A percentile compares a stretch with the other conserved stretches of the same genome.
phyloP scores from a whole-genome alignment of 208 protist genomes.

The Leishmania aethiopica region DNA sequence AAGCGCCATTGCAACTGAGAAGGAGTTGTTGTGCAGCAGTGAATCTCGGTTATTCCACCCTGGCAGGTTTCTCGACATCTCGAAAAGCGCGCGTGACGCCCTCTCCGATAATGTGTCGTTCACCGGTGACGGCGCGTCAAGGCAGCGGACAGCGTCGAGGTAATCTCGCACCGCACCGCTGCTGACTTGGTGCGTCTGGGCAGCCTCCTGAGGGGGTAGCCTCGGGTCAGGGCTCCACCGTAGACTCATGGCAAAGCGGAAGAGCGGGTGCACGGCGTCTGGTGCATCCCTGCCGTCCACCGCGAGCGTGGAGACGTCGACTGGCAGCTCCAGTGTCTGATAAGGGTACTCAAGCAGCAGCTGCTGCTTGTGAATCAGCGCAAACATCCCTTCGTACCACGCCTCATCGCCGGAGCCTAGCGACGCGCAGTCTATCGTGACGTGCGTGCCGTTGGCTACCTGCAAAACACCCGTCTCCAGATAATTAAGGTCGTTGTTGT shows the following conservation, averaged over 20 bases:
- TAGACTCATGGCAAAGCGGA: slow-evolving; percentile 51
- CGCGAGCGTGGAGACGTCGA: slow-evolving; percentile 67
- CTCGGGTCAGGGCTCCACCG: slow-evolving; percentile 4
- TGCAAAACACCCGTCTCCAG: slow-evolving; percentile 73
- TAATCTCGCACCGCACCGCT: slow-evolving; percentile 41
- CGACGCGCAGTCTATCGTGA: slow-evolving; percentile 69
- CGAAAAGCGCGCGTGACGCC: slow-evolving; percentile 50
- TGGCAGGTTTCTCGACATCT: slow-evolving; percentile 33
- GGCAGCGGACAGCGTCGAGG: slow-evolving; percentile 39
- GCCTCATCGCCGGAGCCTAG: slow-evolving; percentile 17
- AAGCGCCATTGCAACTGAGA: slow-evolving; percentile 65
- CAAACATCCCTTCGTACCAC: slow-evolving; percentile 61
- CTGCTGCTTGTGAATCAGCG: slow-evolving; percentile 65
- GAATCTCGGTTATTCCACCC: slow-evolving; percentile 80
- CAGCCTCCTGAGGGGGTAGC: background rate
- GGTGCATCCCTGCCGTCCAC: slow-evolving; percentile 25
- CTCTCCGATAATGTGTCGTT: slow-evolving; percentile 16
- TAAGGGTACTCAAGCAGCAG: slow-evolving; percentile 73
- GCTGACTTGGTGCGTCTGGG: background rate
- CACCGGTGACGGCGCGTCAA: slow-evolving; percentile 19
- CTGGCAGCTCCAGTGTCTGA: slow-evolving; percentile 63
- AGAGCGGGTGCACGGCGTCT: slow-evolving; percentile 23
- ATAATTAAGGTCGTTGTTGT: slow-evolving; percentile 60
- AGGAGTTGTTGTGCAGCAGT: slow-evolving; percentile 88
- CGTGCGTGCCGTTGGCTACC: slow-evolving; percentile 79